Conservation (phyloP, 148 eudicot genomes). For the Talinum fruticosum region DNA sequence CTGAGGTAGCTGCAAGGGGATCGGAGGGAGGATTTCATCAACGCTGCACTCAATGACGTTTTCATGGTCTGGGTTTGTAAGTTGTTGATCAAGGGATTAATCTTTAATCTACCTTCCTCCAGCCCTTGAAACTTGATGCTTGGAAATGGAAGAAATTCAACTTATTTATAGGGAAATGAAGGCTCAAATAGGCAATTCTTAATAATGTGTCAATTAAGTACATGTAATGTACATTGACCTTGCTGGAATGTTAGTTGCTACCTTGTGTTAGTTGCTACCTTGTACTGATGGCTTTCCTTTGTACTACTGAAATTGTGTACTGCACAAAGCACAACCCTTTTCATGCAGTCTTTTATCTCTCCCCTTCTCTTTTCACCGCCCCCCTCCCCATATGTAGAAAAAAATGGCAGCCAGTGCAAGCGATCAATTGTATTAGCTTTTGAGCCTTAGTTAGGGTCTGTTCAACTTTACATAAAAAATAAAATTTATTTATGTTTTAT, state of each 20-base stretch:
- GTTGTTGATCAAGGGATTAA: neutral
- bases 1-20: too few relatives aligned
- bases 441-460: too few relatives aligned
- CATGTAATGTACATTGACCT: neutral
- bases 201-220: too few relatives aligned
- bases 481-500: too few relatives aligned
- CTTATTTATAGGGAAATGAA: too few relatives aligned
- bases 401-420: too few relatives aligned
- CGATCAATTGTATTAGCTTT: too few relatives aligned
- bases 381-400: too few relatives aligned
- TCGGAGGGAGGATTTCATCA: slow-evolving; percentile 32
- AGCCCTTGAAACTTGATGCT: neutral
- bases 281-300: neutral
- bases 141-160: neutral
- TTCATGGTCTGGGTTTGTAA: slow-evolving; percentile 17
- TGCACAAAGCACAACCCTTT: neutral
- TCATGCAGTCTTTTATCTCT: too few relatives aligned
- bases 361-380: neutral
- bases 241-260: neutral
- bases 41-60: slow-evolving; percentile 76
- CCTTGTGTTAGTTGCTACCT: neutral
- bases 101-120: too few relatives aligned
- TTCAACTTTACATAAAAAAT: too few relatives aligned
- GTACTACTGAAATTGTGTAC: neutral
- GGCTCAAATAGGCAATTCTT: too few relatives aligned